phyloP scores from a whole-genome alignment of 805 yeast species.

The Brettanomyces anomalus region DNA sequence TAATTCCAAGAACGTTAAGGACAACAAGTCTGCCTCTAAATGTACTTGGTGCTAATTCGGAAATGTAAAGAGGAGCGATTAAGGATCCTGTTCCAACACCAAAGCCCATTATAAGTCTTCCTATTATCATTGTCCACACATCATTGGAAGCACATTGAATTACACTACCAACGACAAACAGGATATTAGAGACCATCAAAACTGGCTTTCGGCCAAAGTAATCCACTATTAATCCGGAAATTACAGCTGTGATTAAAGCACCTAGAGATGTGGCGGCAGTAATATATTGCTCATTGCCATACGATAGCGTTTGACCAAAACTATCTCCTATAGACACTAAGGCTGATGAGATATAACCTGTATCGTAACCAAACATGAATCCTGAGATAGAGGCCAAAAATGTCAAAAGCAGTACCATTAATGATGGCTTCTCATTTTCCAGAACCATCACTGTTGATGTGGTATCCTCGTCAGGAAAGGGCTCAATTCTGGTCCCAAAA shows the following conservation, averaged over 20 bases:
- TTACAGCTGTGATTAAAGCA: conserved; percentile 69
- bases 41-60: conserved; percentile 87
- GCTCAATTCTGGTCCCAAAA: conserved; percentile 8
- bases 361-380: conserved; percentile 95
- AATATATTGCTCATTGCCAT: conserved; percentile 80
- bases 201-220: conserved; percentile 77
- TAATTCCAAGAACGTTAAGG: conserved; percentile 78
- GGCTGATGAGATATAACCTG: conserved; percentile 94
- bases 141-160: conserved; percentile 74
- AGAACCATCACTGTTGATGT: conserved; percentile 38
- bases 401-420: conserved; percentile 59
- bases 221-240: conserved; percentile 81
- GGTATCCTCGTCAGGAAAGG: conserved; percentile 40
- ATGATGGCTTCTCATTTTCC: conserved; percentile 45
- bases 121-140: conserved; percentile 87
- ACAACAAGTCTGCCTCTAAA: conserved; percentile 89
- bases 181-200: conserved; percentile 69
- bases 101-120: conserved; percentile 89
- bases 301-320: conserved; percentile 50
- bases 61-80: conserved; percentile 87
- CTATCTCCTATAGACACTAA: conserved; percentile 78
- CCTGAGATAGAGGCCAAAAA: conserved; percentile 85
- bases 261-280: conserved; percentile 95
- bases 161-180: conserved; percentile 78
- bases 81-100: conserved; percentile 95